Percentiles rank a stretch among this genome's conserved stretches.
phyloP scores from a whole-genome alignment of 1,139 yeast species.

The Blastobotrys proliferans region DNA sequence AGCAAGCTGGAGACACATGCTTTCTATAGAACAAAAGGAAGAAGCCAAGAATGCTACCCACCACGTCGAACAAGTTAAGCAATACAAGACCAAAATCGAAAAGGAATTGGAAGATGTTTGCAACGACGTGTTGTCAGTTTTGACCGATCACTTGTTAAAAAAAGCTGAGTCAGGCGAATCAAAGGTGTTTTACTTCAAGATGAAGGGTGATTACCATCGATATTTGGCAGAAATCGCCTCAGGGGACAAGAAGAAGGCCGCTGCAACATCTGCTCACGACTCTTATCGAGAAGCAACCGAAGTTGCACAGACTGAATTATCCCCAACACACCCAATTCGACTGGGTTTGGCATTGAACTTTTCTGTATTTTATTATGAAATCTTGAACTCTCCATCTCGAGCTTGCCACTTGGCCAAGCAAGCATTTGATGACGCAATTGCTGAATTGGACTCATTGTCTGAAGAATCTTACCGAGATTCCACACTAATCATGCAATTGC shows the following conservation, averaged over 20 bases:
- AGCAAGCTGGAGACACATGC: slow-evolving; percentile 99
- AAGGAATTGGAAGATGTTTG: slow-evolving; percentile 90
- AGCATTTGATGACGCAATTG: slow-evolving; percentile 98
- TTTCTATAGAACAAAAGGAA: slow-evolving; percentile 98
- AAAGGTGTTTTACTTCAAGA: slow-evolving; percentile 96
- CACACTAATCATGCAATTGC: slow-evolving; percentile 96
- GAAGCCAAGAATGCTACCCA: slow-evolving; percentile 83
- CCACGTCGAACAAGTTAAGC: slow-evolving; percentile 87
- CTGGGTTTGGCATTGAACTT: slow-evolving; percentile 96
- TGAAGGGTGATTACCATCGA: slow-evolving; percentile 99
- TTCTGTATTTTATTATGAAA: slow-evolving; percentile 97
- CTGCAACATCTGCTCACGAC: slow-evolving; percentile 91
- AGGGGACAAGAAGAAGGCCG: slow-evolving; percentile 89
- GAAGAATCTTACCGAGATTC: slow-evolving; percentile 99
- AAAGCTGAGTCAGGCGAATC: slow-evolving; percentile 97
- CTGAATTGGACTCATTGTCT: slow-evolving; percentile 94
- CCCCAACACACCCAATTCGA: slow-evolving; percentile 99
- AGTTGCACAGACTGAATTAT: slow-evolving; percentile 95
- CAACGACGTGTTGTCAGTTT: slow-evolving; percentile 85
- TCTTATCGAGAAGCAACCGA: slow-evolving; percentile 96
- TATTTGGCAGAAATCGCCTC: slow-evolving; percentile 96
- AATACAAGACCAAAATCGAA: slow-evolving; percentile 94
- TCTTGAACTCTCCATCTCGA: slow-evolving; percentile 96
- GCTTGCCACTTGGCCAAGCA: slow-evolving; percentile 99
- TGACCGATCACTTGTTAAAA: slow-evolving; percentile 86